These are phyloP conservation scores for Oenanthe javanica DNA, from an alignment of 140 eudicot species.

Conservation along the genomic window DNA sequence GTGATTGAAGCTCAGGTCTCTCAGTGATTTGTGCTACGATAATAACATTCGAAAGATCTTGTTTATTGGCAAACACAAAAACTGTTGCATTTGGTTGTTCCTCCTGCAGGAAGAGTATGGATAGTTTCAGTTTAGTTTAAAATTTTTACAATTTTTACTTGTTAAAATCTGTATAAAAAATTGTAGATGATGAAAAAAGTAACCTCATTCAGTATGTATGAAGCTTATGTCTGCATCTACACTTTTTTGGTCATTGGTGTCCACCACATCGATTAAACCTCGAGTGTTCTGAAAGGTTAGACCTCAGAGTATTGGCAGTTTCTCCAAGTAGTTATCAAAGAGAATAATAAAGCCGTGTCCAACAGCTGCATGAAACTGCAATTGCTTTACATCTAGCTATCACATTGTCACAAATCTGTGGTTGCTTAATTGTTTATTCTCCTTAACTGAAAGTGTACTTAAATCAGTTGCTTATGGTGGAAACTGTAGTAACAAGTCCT, in stretches of 20 bases:
- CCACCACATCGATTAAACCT: slow-evolving; percentile 30
- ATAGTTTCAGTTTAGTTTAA: background rate
- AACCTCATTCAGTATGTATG: slow-evolving; percentile 34
- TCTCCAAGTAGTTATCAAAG: background rate
- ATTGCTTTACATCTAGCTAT: background rate
- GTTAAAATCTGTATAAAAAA: background rate
- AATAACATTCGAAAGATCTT: slow-evolving; percentile 38
- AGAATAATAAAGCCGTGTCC: background rate
- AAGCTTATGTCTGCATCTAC: slow-evolving; percentile 37
- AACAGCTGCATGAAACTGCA: background rate
- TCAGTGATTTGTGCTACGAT: slow-evolving; percentile 31
- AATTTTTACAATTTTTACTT: background rate
- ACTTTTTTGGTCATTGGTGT: slow-evolving; percentile 29
- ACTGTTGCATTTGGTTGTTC: slow-evolving; percentile 21
- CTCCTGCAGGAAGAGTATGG: slow-evolving; percentile 14
- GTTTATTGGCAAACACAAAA: slow-evolving; percentile 30
- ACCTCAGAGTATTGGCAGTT: background rate
- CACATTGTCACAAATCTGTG: background rate
- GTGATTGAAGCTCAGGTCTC: slow-evolving; percentile 27
- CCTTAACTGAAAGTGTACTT: background rate
- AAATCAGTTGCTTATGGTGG: slow-evolving; percentile 9
- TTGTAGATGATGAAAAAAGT: background rate
- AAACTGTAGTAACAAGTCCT: slow-evolving; percentile 30
- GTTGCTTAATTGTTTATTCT: background rate
- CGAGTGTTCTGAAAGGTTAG: slow-evolving; percentile 28